A percentile compares a stretch with the other conserved stretches of the same genome.
Evolutionary conservation across 176 grass and related monocot genomes (phyloP).

Genomic region (Zoysia japonica): DNA sequence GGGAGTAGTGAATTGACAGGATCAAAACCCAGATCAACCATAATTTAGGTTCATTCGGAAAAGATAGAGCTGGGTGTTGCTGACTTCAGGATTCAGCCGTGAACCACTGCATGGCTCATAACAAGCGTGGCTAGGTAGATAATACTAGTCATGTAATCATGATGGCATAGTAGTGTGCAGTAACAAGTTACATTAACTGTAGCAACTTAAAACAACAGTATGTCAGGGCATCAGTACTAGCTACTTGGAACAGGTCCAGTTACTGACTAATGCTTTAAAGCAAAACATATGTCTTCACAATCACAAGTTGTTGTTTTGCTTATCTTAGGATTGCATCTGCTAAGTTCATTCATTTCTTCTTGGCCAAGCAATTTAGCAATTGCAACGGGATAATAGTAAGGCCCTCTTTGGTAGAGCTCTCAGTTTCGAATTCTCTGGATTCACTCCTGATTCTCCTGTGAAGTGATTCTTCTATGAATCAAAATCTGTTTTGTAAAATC

Average conservation of each 20-base stretch:
- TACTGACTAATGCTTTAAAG: conserved; percentile 27
- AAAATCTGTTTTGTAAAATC: too few species aligned
- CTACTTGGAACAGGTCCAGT: conserved; percentile 4
- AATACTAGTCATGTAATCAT: conserved; percentile 1
- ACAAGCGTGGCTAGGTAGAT: conserved; percentile 11
- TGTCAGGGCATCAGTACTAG: conserved; percentile 4
- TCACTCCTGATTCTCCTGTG: too few species aligned
- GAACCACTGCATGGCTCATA: not conserved
- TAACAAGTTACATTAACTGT: conserved; percentile 26
- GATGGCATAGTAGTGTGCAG: not conserved
- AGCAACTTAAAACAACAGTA: not conserved
- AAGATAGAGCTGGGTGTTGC: conserved; percentile 8
- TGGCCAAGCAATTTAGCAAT: conserved; percentile 19
- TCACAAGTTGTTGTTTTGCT: conserved; percentile 7
- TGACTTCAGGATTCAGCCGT: conserved; percentile 15
- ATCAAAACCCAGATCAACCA: conserved; percentile 19
- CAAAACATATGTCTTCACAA: not conserved
- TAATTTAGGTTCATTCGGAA: conserved; percentile 22
- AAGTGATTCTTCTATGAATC: too few species aligned
- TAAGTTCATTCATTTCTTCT: conserved; percentile 3
- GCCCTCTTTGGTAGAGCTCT: too few species aligned
- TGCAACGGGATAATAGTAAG: not conserved
- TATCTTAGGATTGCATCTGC: conserved; percentile 11
- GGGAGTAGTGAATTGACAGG: conserved; percentile 1
- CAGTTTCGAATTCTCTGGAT: too few species aligned